phyloP scores from a whole-genome alignment of 805 yeast species.

The Lachancea meyersii region DNA sequence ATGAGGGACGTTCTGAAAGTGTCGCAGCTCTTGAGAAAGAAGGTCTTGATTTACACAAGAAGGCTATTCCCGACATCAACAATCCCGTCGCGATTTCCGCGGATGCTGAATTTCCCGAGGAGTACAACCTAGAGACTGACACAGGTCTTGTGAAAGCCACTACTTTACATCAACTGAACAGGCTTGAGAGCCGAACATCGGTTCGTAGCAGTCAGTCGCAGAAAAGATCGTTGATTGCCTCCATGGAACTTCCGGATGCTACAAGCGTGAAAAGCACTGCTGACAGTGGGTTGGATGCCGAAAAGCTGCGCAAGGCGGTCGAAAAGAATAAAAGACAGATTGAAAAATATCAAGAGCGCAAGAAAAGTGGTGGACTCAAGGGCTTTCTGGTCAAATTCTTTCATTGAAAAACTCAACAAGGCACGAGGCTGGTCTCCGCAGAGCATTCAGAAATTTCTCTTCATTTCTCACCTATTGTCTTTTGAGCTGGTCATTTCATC shows the following conservation, averaged over 20 bases:
- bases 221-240: slow-evolving; percentile 3
- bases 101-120: slow-evolving; percentile 51
- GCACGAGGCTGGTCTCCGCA: no score
- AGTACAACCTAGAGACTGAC: slow-evolving; percentile 56
- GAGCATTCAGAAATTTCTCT: no score
- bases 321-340: slow-evolving; percentile 30
- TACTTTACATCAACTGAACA: slow-evolving; percentile 49
- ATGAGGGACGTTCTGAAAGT: slow-evolving; percentile 22
- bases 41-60: slow-evolving; percentile 14
- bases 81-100: slow-evolving; percentile 15
- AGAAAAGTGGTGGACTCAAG: slow-evolving; percentile 19
- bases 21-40: slow-evolving; percentile 18
- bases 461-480: no score
- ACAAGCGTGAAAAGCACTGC: background rate
- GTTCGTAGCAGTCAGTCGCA: slow-evolving; percentile 9
- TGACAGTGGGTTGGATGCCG: slow-evolving; percentile 10
- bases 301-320: slow-evolving; percentile 27
- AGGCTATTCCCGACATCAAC: slow-evolving; percentile 19
- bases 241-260: slow-evolving; percentile 1
- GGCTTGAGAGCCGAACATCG: slow-evolving; percentile 26
- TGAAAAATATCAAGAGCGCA: slow-evolving; percentile 23
- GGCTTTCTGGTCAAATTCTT: slow-evolving; percentile 25
- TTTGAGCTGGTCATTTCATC: no score
- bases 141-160: slow-evolving; percentile 59
- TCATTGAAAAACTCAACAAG: slow-evolving; percentile 1